phyloP scores from a whole-genome alignment of 495 filamentous ascomycete genomes.

The Cercophora scortea region DNA sequence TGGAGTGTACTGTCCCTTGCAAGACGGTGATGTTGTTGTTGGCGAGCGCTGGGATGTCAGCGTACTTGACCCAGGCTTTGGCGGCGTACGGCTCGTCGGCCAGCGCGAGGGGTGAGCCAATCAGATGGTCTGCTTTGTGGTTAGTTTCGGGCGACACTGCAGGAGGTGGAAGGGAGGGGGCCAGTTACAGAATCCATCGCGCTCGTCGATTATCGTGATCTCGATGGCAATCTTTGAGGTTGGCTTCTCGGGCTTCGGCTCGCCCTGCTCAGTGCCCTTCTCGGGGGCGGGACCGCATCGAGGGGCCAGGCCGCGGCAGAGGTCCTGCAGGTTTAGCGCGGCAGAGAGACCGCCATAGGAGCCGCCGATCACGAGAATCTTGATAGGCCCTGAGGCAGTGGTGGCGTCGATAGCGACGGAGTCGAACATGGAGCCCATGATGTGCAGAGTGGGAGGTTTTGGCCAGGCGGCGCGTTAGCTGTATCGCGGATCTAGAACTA shows the following conservation, averaged over 20 bases:
- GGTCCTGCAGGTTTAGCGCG: slow-evolving; percentile 52
- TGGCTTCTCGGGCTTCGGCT: slow-evolving; percentile 11
- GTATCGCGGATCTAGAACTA: too few species aligned
- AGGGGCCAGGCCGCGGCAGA: slow-evolving; percentile 35
- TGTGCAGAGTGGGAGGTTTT: not conserved
- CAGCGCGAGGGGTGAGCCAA: slow-evolving; percentile 57
- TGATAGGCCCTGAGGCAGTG: slow-evolving; percentile 25
- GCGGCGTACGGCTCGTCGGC: slow-evolving; percentile 46
- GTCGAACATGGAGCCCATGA: slow-evolving; percentile 9
- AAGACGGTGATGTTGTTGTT: slow-evolving; percentile 41
- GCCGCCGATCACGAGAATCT: slow-evolving; percentile 51
- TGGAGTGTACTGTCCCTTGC: slow-evolving; percentile 46
- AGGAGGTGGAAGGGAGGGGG: not conserved
- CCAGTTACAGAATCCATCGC: slow-evolving; percentile 59
- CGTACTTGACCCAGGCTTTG: slow-evolving; percentile 54
- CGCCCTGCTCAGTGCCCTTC: slow-evolving; percentile 15
- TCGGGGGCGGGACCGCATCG: slow-evolving; percentile 14
- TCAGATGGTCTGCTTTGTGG: slow-evolving; percentile 42
- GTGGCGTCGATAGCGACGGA: not conserved
- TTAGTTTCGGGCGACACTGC: not conserved
- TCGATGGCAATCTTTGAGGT: slow-evolving; percentile 36
- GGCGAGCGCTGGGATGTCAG: slow-evolving; percentile 48
- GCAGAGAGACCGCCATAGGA: slow-evolving; percentile 58
- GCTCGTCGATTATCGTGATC: slow-evolving; percentile 61
- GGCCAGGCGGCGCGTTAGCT: too few species aligned